Evolutionary conservation across 2,329 filamentous ascomycete genomes (phyloP).

Genomic region (Onygena corvina): DNA sequence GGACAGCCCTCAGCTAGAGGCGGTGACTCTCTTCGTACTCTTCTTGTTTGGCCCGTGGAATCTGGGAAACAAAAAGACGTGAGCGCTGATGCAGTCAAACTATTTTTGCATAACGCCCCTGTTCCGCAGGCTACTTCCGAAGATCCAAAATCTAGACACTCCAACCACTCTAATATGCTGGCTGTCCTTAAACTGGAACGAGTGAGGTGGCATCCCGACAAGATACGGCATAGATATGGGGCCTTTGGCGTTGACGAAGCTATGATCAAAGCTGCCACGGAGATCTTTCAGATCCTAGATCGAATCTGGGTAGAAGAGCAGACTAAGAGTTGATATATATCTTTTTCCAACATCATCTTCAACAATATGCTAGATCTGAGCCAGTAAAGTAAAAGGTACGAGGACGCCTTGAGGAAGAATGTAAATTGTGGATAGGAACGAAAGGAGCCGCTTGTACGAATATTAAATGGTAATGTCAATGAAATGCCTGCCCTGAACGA

Average conservation of each 20-base stretch:
- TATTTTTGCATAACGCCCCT: slow-evolving; percentile 55
- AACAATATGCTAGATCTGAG: neutral
- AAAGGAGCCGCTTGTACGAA: slow-evolving; percentile 6
- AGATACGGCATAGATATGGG: slow-evolving; percentile 82
- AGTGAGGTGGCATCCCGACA: slow-evolving; percentile 94
- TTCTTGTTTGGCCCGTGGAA: slow-evolving; percentile 62
- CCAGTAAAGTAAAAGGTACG: neutral
- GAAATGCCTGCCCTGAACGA: neutral
- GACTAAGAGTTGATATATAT: neutral
- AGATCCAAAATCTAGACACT: neutral
- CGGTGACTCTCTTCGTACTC: slow-evolving; percentile 23
- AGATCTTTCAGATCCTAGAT: slow-evolving; percentile 85
- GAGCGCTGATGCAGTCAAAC: slow-evolving; percentile 48
- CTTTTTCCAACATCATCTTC: neutral
- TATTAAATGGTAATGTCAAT: neutral
- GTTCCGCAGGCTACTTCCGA: neutral
- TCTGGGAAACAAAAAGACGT: slow-evolving; percentile 48
- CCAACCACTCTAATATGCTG: slow-evolving; percentile 26
- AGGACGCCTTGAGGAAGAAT: neutral
- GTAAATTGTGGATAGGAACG: neutral
- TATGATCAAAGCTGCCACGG: slow-evolving; percentile 68
- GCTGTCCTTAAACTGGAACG: slow-evolving; percentile 66
- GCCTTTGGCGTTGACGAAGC: slow-evolving; percentile 54
- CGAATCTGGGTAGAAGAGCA: slow-evolving; percentile 58
- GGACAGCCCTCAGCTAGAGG: slow-evolving; percentile 11